Conservation (phyloP, 257 asterid species). For the Oldenlandia corymbosa region DNA sequence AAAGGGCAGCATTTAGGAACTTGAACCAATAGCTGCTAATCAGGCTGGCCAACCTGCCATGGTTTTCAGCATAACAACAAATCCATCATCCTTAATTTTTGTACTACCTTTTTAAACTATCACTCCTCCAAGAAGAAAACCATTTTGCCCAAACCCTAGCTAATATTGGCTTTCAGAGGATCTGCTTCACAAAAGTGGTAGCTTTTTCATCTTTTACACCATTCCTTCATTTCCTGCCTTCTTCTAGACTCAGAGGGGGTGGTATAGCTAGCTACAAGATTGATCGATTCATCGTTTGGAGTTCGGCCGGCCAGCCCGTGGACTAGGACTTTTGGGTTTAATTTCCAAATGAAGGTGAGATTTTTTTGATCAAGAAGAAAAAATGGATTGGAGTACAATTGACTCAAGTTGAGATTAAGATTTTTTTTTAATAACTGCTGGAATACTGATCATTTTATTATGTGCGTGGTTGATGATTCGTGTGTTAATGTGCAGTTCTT, state of each 20-base stretch:
- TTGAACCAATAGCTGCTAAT: slow-evolving; percentile 28
- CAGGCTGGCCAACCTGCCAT: slow-evolving; percentile 22
- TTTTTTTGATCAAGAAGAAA: background rate
- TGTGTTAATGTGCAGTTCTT: slow-evolving; percentile 31
- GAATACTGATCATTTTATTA: no score
- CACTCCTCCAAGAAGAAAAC: slow-evolving; percentile 22
- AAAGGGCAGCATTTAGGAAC: slow-evolving; percentile 27
- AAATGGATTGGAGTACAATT: no score
- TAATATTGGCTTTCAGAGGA: slow-evolving; percentile 48
- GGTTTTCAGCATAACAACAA: slow-evolving; percentile 34
- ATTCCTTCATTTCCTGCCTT: background rate
- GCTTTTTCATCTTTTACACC: background rate
- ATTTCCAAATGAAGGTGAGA: slow-evolving; percentile 53
- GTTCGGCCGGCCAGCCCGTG: no score
- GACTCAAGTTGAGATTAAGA: no score
- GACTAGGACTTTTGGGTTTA: no score
- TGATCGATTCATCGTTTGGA: no score
- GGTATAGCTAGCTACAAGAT: background rate
- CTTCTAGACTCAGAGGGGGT: background rate
- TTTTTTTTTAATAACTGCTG: no score
- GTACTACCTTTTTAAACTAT: slow-evolving; percentile 17
- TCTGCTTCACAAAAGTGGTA: slow-evolving; percentile 22
- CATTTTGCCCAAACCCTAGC: slow-evolving; percentile 34
- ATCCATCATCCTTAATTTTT: background rate
- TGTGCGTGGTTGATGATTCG: background rate